phyloP scores from a whole-genome alignment of 331 rosid genomes.

The Stylosanthes scabra region DNA sequence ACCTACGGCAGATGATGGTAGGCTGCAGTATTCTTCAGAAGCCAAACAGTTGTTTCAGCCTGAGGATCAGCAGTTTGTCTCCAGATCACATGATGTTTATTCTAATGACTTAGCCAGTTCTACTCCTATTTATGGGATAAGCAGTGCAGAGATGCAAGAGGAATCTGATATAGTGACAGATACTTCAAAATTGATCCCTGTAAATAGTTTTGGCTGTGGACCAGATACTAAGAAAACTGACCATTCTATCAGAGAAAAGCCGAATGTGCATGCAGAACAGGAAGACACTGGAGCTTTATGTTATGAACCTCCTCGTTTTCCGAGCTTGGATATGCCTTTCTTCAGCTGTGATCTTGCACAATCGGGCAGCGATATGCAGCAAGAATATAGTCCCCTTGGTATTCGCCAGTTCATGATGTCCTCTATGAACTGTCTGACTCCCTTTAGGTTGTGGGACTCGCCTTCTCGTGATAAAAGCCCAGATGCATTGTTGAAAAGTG shows the following conservation, averaged over 20 bases:
- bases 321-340: constrained; percentile 91
- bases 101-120: constrained; percentile 58
- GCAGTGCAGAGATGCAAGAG: constrained; percentile 50
- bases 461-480: constrained; percentile 79
- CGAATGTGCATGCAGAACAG: constrained; percentile 50
- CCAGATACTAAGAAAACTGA: constrained; percentile 53
- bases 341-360: constrained; percentile 95
- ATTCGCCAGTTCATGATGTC: constrained; percentile 96
- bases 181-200: constrained; percentile 67
- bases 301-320: constrained; percentile 97
- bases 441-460: constrained; percentile 92
- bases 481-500: constrained; percentile 74
- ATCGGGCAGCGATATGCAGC: constrained; percentile 83
- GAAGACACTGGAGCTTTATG: constrained; percentile 74
- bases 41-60: constrained; percentile 55
- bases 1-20: constrained; percentile 58
- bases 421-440: constrained; percentile 87
- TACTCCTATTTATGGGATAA: constrained; percentile 48
- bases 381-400: constrained; percentile 97
- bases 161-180: constrained; percentile 53
- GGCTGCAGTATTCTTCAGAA: constrained; percentile 49
- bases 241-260: constrained; percentile 46
- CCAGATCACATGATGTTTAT: constrained; percentile 53
- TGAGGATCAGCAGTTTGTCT: constrained; percentile 61
- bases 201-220: constrained; percentile 63